Evolutionary conservation across 139 green algal genomes (phyloP).

Genomic region (Pleodorina starrii): DNA sequence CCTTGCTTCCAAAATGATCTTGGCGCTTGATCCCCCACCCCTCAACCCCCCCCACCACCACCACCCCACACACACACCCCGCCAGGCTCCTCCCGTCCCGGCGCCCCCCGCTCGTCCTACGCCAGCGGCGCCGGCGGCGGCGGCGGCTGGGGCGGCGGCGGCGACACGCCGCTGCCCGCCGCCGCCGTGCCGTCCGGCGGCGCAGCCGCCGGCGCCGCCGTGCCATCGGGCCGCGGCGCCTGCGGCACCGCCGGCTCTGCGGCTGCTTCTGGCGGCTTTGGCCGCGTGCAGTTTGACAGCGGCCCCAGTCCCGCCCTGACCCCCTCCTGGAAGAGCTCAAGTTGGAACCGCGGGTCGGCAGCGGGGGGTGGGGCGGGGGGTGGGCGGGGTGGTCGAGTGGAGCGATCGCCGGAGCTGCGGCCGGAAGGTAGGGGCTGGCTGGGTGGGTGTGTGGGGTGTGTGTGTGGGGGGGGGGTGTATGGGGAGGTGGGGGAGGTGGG

Average conservation of each 20-base stretch:
- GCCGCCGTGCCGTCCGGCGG: constrained; percentile 56
- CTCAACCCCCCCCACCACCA: no score
- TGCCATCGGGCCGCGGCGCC: neutral
- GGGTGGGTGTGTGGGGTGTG: neutral
- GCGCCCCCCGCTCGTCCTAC: constrained; percentile 29
- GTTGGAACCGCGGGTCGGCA: constrained; percentile 66
- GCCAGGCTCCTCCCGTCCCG: constrained; percentile 4
- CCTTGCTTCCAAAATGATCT: no score
- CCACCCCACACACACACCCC: no score
- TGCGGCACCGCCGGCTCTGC: neutral
- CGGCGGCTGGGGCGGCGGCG: constrained; percentile 24
- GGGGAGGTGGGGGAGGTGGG: neutral
- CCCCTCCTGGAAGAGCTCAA: constrained; percentile 75
- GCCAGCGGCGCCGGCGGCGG: constrained; percentile 29
- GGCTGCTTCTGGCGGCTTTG: no score
- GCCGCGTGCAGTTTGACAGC: constrained; percentile 80
- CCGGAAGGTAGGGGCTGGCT: constrained; percentile 26
- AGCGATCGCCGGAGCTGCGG: constrained; percentile 73
- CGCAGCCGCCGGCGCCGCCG: constrained; percentile 12
- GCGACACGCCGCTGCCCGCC: constrained; percentile 60
- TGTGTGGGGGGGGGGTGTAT: neutral
- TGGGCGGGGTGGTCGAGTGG: constrained; percentile 40
- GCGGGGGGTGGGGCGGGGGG: neutral
- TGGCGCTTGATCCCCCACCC: no score
- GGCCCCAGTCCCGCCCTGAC: constrained; percentile 76